Base-by-base conservation (phyloP, 2,329 filamentous ascomycete species). In the Lithohypha guttulata region DNA sequence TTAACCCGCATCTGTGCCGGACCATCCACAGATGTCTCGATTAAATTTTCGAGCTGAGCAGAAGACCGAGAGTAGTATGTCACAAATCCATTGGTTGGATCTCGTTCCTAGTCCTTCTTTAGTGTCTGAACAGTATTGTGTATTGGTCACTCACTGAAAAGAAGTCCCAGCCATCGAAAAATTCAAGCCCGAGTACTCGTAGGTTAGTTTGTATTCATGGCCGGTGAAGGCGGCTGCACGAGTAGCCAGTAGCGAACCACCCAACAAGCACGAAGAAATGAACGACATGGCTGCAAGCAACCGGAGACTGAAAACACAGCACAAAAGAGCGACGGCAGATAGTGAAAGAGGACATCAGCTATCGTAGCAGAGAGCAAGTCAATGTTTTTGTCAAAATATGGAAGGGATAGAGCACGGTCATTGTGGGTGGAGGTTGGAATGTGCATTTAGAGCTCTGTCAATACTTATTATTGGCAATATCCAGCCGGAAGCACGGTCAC, bases 111-210 rank as follows among this genome's bases (percentile, higher is more conserved):
- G 11, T 6, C 46, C 8, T 14, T 47, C 39, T 42, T 40, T 25
- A 20, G 17, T 4, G 10, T 34, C 10, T 7, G 8, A 14, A 20
- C 11, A 17, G n/a, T 26, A n/a, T 4, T 5, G n/a, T 9, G n/a
- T 19, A 15, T 8, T 13, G 15, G 18, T 15, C 9, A 29, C 42
- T 36, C 21, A 50, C 47, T 7, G 55, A 58, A 42, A 53, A 61
- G 48, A 61, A 62, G 34, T 61, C 54, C 48, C 62, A 64, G 36
- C 56, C 53, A 41, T 58, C 53, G 40, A 63, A 63, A 63, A 64
- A 36, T 51, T 55, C 8, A 52, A 45, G 7, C 58, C 59, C 8
- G 48, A 47, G 42, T 59, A 56, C 28, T 48, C 43, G 7, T 48
- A 19, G 25, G 48, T 48, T 18, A 51, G 29, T 23, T 44, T 41